phyloP scores from a whole-genome alignment of 805 yeast genomes.

The Wickerhamiella australiensis region DNA sequence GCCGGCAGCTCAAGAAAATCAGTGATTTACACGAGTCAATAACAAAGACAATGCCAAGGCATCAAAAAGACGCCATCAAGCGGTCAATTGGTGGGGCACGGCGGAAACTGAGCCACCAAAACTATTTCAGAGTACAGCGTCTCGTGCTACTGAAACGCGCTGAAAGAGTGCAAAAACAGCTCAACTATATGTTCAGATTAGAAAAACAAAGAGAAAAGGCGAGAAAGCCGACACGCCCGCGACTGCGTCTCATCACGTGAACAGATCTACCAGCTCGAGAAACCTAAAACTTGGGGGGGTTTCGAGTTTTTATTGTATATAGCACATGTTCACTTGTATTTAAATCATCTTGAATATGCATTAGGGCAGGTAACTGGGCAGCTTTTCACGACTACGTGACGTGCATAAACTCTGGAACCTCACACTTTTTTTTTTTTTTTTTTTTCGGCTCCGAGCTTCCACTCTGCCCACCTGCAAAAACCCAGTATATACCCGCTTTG shows the following conservation, averaged over 20 bases:
- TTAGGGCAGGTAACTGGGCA: too few relatives aligned
- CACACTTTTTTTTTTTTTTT: too few relatives aligned
- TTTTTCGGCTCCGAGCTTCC: too few relatives aligned
- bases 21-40: background rate
- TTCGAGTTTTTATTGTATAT: too few relatives aligned
- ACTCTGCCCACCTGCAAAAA: too few relatives aligned
- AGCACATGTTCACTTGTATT: too few relatives aligned
- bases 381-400: too few relatives aligned
- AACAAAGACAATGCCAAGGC: background rate
- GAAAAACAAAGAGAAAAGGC: background rate
- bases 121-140: slow-evolving; percentile 18
- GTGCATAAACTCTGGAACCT: too few relatives aligned
- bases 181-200: slow-evolving; percentile 12
- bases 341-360: too few relatives aligned
- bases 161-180: slow-evolving; percentile 12
- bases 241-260: slow-evolving; percentile 1
- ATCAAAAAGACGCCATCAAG: slow-evolving; percentile 4
- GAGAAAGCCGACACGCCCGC: background rate
- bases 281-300: too few relatives aligned
- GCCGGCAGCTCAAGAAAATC: background rate
- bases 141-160: slow-evolving; percentile 17
- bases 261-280: too few relatives aligned
- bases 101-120: slow-evolving; percentile 9
- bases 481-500: too few relatives aligned
- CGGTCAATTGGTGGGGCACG: slow-evolving; percentile 1